Base-by-base conservation (phyloP, 2,329 filamentous ascomycete species). In the Penicillium expansum region DNA sequence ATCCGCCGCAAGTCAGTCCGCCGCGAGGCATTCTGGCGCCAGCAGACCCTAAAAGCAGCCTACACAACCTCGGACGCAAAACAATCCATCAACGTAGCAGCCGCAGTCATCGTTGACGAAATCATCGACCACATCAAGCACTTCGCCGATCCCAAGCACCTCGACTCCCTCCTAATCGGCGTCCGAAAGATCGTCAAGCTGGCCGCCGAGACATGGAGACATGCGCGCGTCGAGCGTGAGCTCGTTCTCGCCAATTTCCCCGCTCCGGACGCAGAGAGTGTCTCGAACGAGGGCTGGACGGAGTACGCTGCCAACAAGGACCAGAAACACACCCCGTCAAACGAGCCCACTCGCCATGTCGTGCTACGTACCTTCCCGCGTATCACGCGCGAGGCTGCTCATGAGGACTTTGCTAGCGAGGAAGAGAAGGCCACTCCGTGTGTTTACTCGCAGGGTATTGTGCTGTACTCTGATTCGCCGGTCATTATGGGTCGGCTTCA, bases 181-280 rank as follows among this genome's bases (percentile, higher is more conserved):
- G 79, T 84, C 6, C 77, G 81, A 38, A 76, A 79, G 55, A 82
- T 84, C 43, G 82, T 84, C 48, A 85, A 84, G 64, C 74, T 82
- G 20, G 82, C 82, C 2, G 81, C 82, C 1, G 81, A 84, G 67
- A 83, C 82, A 8, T 85, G 82, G 82, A 74, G 82, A 20, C 81
- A 82, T 64, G 82, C 82, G 5, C 78, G 82, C 10, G 77, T 85
- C 32, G 82, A 84, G 66, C 76, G 81, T 18, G 81, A 83, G 63
- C 76, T 82, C 61, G 81, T 85, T 48, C 72, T 77, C 11, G 82
- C 82, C 4, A 75, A 71, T 1, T 80, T 84, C 72, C 80, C 80
- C 3, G 70, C 71, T 0, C 70, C 73, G 0, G 70, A 75, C 27
- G 67, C 74, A 1, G 69, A 73, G 38, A 64, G 60, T n/a, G 63